Percentiles rank a stretch among this genome's conserved stretches.
These are phyloP conservation scores for Phytopythium aichiense DNA, from an alignment of 352 stramenopile species.

Conservation along the genomic window DNA sequence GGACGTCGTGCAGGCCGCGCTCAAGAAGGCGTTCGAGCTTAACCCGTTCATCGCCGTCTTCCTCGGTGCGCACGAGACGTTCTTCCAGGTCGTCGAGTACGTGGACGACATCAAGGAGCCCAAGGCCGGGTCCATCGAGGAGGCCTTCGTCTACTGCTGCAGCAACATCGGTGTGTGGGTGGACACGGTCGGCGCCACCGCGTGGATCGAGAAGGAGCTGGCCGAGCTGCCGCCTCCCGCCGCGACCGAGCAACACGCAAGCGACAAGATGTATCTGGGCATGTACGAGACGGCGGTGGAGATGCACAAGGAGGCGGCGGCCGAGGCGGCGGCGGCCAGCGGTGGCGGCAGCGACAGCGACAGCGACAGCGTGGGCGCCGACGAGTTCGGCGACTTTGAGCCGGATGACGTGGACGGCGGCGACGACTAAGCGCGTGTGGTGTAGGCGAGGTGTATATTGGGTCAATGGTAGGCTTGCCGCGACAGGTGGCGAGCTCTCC, in stretches of 20 bases:
- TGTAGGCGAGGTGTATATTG: slow-evolving; percentile 2
- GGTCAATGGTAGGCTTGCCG: not conserved
- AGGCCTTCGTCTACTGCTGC: slow-evolving; percentile 75
- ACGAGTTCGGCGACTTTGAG: slow-evolving; percentile 47
- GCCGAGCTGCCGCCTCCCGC: slow-evolving; percentile 37
- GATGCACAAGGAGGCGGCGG: slow-evolving; percentile 77
- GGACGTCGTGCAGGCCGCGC: slow-evolving; percentile 66
- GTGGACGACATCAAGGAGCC: slow-evolving; percentile 78
- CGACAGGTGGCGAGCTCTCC: not conserved
- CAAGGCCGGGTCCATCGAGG: slow-evolving; percentile 70
- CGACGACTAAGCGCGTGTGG: slow-evolving; percentile 21
- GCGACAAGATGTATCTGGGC: slow-evolving; percentile 80
- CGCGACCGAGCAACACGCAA: slow-evolving; percentile 48
- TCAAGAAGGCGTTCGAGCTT: slow-evolving; percentile 59
- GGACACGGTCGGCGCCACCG: slow-evolving; percentile 72
- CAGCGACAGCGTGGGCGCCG: slow-evolving; percentile 26
- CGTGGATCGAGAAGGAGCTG: slow-evolving; percentile 85
- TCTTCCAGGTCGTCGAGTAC: slow-evolving; percentile 79
- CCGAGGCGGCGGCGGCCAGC: slow-evolving; percentile 24
- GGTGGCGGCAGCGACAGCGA: slow-evolving; percentile 29
- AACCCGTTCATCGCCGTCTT: slow-evolving; percentile 86
- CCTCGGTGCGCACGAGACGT: slow-evolving; percentile 73
- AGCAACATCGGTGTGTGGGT: slow-evolving; percentile 84
- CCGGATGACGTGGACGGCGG: slow-evolving; percentile 52
- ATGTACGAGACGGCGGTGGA: slow-evolving; percentile 86